Evolutionary conservation across 139 green algal species (phyloP).

Genomic region (Nannochloris sp.): DNA sequence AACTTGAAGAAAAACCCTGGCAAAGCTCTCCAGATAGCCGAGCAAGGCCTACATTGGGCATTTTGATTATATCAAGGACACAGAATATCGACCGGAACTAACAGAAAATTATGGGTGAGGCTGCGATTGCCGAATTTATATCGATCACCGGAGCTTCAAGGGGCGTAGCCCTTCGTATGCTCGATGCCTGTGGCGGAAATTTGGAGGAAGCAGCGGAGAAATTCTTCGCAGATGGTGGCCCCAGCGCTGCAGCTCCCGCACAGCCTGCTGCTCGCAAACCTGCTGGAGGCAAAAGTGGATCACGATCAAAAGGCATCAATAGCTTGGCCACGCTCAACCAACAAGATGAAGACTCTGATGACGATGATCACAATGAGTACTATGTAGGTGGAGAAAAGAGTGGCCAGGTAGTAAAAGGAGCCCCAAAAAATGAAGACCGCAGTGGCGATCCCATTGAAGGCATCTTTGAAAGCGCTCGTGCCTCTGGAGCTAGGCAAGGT

Average conservation of each 20-base stretch:
- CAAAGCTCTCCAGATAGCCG: no score
- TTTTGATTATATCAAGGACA: no score
- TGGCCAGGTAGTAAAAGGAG: constrained; percentile 58
- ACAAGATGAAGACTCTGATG: constrained; percentile 22
- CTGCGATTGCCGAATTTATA: constrained; percentile 31
- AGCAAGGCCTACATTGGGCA: no score
- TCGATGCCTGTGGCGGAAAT: constrained; percentile 25
- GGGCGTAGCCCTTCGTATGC: constrained; percentile 10
- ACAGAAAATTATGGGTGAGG: constrained; percentile 6
- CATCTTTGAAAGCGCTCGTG: constrained; percentile 56
- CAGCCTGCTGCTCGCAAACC: neutral
- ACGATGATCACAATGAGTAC: constrained; percentile 65
- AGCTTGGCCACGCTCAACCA: constrained; percentile 40
- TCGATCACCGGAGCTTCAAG: constrained; percentile 25
- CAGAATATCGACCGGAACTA: neutral
- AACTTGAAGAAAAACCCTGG: no score
- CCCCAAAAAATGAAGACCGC: constrained; percentile 31
- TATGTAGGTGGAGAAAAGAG: constrained; percentile 80
- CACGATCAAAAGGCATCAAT: constrained; percentile 1
- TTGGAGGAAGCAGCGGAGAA: constrained; percentile 26
- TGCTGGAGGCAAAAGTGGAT: neutral
- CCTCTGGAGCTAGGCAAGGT: constrained; percentile 48
- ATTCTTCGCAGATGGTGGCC: constrained; percentile 14
- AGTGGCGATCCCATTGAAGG: neutral
- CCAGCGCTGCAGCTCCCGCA: neutral